phyloP scores from a whole-genome alignment of 2,329 filamentous ascomycete genomes.

The Paecilomyces sp. region DNA sequence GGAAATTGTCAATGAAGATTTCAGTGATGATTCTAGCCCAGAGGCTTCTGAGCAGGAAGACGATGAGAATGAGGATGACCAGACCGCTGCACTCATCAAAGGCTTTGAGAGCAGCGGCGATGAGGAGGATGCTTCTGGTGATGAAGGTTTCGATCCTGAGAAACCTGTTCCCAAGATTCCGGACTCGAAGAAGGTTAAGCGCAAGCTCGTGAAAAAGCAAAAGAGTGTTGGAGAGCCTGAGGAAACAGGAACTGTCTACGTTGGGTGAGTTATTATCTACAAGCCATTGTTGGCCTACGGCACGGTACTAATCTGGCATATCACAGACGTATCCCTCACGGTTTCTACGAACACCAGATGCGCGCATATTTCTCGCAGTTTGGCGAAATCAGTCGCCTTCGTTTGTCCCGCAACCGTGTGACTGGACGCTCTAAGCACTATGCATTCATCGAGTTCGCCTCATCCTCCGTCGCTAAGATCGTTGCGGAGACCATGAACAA shows the following conservation, averaged over 20 bases:
- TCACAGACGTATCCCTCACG: slow-evolving; percentile 69
- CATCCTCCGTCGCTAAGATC: slow-evolving; percentile 74
- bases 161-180: slow-evolving; percentile 37
- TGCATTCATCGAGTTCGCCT: slow-evolving; percentile 84
- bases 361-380: slow-evolving; percentile 90
- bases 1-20: slow-evolving; percentile 21
- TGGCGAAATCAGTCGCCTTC: slow-evolving; percentile 68
- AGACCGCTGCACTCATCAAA: slow-evolving; percentile 47
- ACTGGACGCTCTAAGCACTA: slow-evolving; percentile 90
- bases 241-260: slow-evolving; percentile 71
- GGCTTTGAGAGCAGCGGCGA: slow-evolving; percentile 51
- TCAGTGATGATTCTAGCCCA: slow-evolving; percentile 23
- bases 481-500: slow-evolving; percentile 96
- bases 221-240: slow-evolving; percentile 39
- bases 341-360: slow-evolving; percentile 98
- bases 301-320: slow-evolving; percentile 10
- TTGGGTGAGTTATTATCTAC: slow-evolving; percentile 50
- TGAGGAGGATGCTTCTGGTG: slow-evolving; percentile 40
- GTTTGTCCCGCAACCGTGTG: slow-evolving; percentile 84
- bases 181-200: slow-evolving; percentile 40
- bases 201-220: slow-evolving; percentile 45
- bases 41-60: slow-evolving; percentile 19
- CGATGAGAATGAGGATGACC: slow-evolving; percentile 40
- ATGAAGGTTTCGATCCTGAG: slow-evolving; percentile 40
- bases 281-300: not conserved